Base-by-base conservation (phyloP, 257 asterid species). In the Scutellaria galericulata region DNA sequence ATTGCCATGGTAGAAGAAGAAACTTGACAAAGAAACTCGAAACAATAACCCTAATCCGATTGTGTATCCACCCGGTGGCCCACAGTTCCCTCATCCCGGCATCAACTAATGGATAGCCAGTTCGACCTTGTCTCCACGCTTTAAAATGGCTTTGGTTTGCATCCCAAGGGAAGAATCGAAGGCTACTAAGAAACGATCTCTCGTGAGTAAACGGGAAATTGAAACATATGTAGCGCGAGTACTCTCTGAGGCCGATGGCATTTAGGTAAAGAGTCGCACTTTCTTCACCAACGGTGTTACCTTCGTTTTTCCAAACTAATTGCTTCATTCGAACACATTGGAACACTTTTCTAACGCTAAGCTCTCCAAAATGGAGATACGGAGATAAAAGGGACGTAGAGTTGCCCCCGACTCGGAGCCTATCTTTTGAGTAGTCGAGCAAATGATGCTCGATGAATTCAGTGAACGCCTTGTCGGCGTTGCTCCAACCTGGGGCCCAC, bases 1-100 rank as follows among this genome's bases (percentile, higher is more conserved):
- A 91, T 64, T 88, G 96, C 97, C 98, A 94, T 4, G 98, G 97
- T 13, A 91, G 70, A 75, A 92, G 89, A 59, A 94, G 82, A 78
- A 94, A 84, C 82, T 94, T 91, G 53, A 93, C 98, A 56, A 68
- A 91, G 78, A 93, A 93, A 68, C 98, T 84, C 10, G 96, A 86
- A 27, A 91, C 97, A 9, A 94, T 86, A 35, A 91, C 90, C 75
- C 97, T 75, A 55, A 91, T 85, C 83, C 89, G 77, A 76, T 94
- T 94, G 69, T 94, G 98, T 55, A 89, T 84, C 97, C 98, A 91
- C 14, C 98, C 98, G 0, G 93, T 91, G 12, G 97, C 98, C 98
- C 98, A 91, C 9, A 94, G 93, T 75, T 94, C 96, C 65, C 97
- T 86, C 97, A 91, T 91, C 27, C 98, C 98, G 0, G 98, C 97